Percentiles rank a stretch among this genome's conserved stretches.
phyloP scores from a whole-genome alignment of 495 filamentous ascomycete species.

The Penicillium parvum region DNA sequence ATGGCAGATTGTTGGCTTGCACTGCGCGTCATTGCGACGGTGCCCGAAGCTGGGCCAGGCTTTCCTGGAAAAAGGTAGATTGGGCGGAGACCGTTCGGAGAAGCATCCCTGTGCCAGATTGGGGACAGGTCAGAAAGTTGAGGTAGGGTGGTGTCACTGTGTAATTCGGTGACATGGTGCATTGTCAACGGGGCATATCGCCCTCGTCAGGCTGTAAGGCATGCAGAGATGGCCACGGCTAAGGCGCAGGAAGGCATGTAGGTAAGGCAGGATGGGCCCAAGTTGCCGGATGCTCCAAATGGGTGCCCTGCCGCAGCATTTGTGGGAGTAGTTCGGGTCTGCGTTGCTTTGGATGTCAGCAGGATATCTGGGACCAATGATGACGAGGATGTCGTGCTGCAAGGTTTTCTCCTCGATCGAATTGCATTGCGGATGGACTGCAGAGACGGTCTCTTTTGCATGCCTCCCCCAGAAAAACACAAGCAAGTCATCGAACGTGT shows the following conservation, averaged over 20 bases:
- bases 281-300: conserved; percentile 9
- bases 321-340: conserved; percentile 4
- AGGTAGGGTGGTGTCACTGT: conserved; percentile 25
- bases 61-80: conserved; percentile 4
- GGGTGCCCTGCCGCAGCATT: conserved; percentile 8
- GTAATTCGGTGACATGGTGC: conserved; percentile 20
- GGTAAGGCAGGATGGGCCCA: conserved; percentile 3
- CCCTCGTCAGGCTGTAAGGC: conserved; percentile 29
- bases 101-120: conserved; percentile 9
- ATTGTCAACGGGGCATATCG: conserved; percentile 23
- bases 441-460: no score
- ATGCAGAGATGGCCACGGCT: conserved; percentile 15
- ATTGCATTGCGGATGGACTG: no score
- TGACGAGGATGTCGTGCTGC: conserved; percentile 1
- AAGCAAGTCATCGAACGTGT: conserved; percentile 25
- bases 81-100: conserved; percentile 5
- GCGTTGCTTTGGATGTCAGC: conserved; percentile 18
- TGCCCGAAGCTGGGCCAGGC: conserved; percentile 16
- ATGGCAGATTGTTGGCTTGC: conserved; percentile 1
- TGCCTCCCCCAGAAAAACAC: not conserved
- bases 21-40: conserved; percentile 23
- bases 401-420: no score
- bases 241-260: conserved; percentile 7
- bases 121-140: not conserved
- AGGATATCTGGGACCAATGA: conserved; percentile 22